Conservation (phyloP, 148 eudicot species). For the Heliosperma pusillum region DNA sequence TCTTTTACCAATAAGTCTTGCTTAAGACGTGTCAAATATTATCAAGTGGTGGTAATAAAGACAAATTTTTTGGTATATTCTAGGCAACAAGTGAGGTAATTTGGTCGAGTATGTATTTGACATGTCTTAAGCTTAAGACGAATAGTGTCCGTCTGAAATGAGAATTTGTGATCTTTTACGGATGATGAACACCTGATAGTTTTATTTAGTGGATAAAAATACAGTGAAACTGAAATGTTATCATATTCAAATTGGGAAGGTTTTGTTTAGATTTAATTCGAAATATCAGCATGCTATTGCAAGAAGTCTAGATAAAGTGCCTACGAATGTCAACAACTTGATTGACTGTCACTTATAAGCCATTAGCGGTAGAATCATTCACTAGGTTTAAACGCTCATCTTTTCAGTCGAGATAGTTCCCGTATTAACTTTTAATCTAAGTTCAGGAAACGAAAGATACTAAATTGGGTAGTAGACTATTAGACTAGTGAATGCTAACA, state of each 20-base stretch:
- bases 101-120: too few species aligned
- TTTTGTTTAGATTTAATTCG: background rate
- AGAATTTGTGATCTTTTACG: too few species aligned
- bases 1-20: too few species aligned
- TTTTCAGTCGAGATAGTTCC: background rate
- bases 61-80: too few species aligned
- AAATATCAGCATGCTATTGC: background rate
- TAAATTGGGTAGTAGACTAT: background rate
- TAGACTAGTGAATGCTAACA: conserved; percentile 2
- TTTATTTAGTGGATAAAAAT: background rate
- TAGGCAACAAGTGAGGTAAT: too few species aligned
- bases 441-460: conserved; percentile 8
- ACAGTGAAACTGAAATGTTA: background rate
- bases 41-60: too few species aligned
- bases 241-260: background rate
- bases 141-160: too few species aligned
- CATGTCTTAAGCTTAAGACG: too few species aligned
- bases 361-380: background rate
- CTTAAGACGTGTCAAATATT: too few species aligned
- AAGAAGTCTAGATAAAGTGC: background rate
- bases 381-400: background rate
- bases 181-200: too few species aligned
- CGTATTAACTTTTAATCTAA: background rate
- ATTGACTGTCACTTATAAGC: background rate
- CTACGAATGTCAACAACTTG: background rate